Evolutionary conservation across 176 grass and related monocot genomes (phyloP), one percentile per base, ranked within the genome.

Genomic region (Triticum dicoccoides): DNA sequence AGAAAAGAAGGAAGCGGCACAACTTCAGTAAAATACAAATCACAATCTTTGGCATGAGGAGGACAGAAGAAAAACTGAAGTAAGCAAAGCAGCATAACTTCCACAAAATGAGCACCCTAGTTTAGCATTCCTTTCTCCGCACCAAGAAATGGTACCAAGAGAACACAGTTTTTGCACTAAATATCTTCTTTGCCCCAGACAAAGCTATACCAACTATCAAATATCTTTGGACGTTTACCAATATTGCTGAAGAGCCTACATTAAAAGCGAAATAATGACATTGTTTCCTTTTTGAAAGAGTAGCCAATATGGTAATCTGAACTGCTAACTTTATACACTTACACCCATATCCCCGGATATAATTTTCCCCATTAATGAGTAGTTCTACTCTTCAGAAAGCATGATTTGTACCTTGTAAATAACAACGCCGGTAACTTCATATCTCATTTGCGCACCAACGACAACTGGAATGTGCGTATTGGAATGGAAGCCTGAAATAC

Each of bases 401-500:
- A 89, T 77, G 34, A 35, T 38, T 47, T 56, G 20, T 87, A 98
- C 97, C 97, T 96, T 98, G 89, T 98, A 98, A 82, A 98, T 87
- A 89, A 80, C 51, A 86, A 96, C 96, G 80, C 96, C 96, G 3
- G 93, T 98, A 73, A 96, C 79, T 87, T 98, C 96, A 90, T 96
- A 98, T 61, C 93, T 86, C 96, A 94, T 98, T 83, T 98, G 96
- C 0, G 86, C 93, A 34, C 96, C 96, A 59, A 98, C 56, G 52
- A 98, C 93, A 80, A 98, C 82, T 62, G 93, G 96, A 78, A 98
- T 98, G 41, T 98, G 96, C 9, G 96, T 98, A 85, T 98, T 98
- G 65, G 91, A 73, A 92, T 98, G 96, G 33, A 98, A 98, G 13
- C 84, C 84, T 17, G 96, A 92, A 82, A 98, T 78, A 75, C 88